phyloP scores from a whole-genome alignment of 306 rosid genomes.

The Benincasa hispida region DNA sequence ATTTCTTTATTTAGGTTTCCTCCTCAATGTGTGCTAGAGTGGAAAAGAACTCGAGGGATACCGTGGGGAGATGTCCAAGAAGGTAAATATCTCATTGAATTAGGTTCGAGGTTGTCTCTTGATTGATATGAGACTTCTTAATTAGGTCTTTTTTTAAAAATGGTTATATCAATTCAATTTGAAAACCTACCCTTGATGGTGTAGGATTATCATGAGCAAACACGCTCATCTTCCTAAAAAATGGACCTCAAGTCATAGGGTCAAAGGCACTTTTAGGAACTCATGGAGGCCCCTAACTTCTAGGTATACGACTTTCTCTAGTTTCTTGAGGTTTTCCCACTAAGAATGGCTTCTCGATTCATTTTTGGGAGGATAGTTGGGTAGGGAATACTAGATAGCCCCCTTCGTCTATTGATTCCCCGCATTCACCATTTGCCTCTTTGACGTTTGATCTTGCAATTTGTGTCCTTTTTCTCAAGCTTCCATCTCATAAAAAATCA shows the following conservation, averaged over 20 bases:
- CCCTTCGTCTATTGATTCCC: background rate
- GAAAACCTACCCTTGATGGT: background rate
- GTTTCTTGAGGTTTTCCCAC: background rate
- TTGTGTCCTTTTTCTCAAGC: background rate
- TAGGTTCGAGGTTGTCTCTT: background rate
- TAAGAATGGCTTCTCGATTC: background rate
- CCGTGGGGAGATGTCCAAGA: background rate
- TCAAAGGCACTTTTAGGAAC: background rate
- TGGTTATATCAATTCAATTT: background rate
- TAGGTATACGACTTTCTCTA: background rate
- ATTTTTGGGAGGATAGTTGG: background rate
- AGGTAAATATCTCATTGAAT: background rate
- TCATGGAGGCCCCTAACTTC: background rate
- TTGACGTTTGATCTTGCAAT: background rate
- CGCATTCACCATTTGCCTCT: background rate
- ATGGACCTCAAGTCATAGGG: background rate
- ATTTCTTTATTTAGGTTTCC: background rate
- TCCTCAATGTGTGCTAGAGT: background rate
- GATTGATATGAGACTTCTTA: background rate
- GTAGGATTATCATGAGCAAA: background rate
- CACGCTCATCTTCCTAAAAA: background rate
- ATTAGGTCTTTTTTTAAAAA: background rate
- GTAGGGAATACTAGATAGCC: background rate
- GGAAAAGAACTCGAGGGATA: background rate
- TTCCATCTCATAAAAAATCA: background rate